phyloP scores from a whole-genome alignment of 768 basidiomycete species.

The Albatrellus ellisii region DNA sequence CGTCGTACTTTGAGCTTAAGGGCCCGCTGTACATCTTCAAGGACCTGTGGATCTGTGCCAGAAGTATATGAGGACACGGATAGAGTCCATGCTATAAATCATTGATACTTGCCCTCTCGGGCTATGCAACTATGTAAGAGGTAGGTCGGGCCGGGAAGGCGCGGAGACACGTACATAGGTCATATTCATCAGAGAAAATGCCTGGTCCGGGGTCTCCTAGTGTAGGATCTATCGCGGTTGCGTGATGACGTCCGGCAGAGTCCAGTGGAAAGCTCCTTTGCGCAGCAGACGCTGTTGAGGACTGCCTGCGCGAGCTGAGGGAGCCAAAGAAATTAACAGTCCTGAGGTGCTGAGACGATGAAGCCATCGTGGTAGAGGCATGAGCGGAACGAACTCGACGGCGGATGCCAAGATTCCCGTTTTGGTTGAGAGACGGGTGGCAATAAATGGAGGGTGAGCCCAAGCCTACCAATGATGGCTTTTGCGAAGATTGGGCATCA shows the following conservation, averaged over 20 bases:
- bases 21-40: constrained; percentile 72
- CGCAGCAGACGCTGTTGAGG: too few species aligned
- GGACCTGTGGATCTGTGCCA: constrained; percentile 54
- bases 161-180: constrained; percentile 42
- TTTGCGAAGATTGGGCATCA: constrained; percentile 4
- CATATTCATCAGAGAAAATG: constrained; percentile 62
- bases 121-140: constrained; percentile 27
- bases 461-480: constrained; percentile 15
- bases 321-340: too few species aligned
- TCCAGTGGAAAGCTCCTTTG: too few species aligned
- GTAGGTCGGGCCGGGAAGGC: background rate
- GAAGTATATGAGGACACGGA: constrained; percentile 9
- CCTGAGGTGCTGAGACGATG: too few species aligned
- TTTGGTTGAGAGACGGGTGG: constrained; percentile 7
- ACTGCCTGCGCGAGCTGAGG: constrained; percentile 2
- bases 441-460: constrained; percentile 17
- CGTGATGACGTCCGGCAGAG: too few species aligned
- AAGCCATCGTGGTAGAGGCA: too few species aligned
- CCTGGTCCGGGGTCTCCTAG: constrained; percentile 13
- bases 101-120: constrained; percentile 48
- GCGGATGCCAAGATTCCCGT: constrained; percentile 6
- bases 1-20: constrained; percentile 61
- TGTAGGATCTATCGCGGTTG: constrained; percentile 3
- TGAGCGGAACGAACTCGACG: constrained; percentile 21
- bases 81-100: background rate